A percentile compares a stretch with the other conserved stretches of the same genome.
These are phyloP conservation scores for Colletotrichum tropicale DNA, from an alignment of 2,329 filamentous ascomycete genomes.

Conservation along the genomic window DNA sequence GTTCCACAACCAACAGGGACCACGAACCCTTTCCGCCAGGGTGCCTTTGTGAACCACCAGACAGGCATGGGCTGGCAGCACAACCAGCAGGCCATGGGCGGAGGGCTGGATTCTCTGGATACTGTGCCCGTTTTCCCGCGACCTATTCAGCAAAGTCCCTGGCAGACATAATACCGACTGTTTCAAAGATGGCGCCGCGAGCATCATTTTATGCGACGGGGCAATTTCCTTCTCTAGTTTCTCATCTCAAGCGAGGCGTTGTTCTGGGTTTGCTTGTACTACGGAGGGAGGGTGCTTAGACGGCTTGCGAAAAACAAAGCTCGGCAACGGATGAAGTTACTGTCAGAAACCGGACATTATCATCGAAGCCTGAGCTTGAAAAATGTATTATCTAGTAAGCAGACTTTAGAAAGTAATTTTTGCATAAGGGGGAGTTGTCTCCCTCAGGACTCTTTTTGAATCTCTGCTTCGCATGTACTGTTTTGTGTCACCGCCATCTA, in stretches of 20 bases:
- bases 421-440: background rate
- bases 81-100: slow-evolving; percentile 78
- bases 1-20: slow-evolving; percentile 81
- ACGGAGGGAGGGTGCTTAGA: slow-evolving; percentile 21
- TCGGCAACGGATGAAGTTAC: background rate
- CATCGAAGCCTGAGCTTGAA: background rate
- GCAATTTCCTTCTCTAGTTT: slow-evolving; percentile 25
- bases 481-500: background rate
- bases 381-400: slow-evolving; percentile 21
- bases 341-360: background rate
- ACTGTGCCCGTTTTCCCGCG: slow-evolving; percentile 88
- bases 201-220: slow-evolving; percentile 1
- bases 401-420: slow-evolving; percentile 19
- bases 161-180: slow-evolving; percentile 48
- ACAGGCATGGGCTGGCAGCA: slow-evolving; percentile 91
- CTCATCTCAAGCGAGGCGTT: slow-evolving; percentile 38
- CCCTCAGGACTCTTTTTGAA: background rate
- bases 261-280: slow-evolving; percentile 24
- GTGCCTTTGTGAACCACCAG: slow-evolving; percentile 85
- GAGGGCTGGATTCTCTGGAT: slow-evolving; percentile 77
- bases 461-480: background rate
- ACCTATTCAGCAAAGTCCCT: slow-evolving; percentile 68
- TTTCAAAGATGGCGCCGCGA: background rate
- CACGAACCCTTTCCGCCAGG: slow-evolving; percentile 95
- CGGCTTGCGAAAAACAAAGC: slow-evolving; percentile 22